Base-by-base conservation (phyloP, 2,329 filamentous ascomycete genomes). In the Macrophomina tecta region DNA sequence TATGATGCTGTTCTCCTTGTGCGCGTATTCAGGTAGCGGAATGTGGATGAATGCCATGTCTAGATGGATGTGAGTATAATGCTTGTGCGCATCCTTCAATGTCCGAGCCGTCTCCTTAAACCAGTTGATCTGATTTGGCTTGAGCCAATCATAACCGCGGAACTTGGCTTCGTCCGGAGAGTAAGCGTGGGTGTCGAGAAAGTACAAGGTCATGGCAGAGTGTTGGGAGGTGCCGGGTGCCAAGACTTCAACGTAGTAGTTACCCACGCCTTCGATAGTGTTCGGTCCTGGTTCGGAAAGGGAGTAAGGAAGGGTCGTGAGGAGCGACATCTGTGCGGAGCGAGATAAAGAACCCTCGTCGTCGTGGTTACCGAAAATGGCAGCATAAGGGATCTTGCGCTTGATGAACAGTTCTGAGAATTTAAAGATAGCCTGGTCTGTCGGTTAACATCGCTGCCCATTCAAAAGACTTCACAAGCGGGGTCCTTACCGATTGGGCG, bases 1-100 rank as follows among this genome's bases (percentile, higher is more conserved):
- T 18, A 90, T 86, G 55, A 83, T 81, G 2, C 76, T 72, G 40
- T 90, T 86, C 2, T 86, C 82, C 1, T 80, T 76, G 60, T 89
- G 85, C 46, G 86, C 84, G 74, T 97, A 97, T 77, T 99, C 95
- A 0, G 95, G 94, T 3, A 99, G 82, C 0, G 95, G 95, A 66
- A 99, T 99, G 77, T 99, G 95, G 69, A 99, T 96, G 76, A 99
- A 99, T 0, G 95, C 93, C 78, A 98, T 87, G 75, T 99, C 91
- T 86, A 99, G 92, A 77, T 98, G 95, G 62, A 93, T 91, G 74
- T 95, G 92, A 0, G 91, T 92, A 79, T 97, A 99, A 73, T 93
- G 89, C 69, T 87, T 86, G 76, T 97, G 94, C 68, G 88, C 87
- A 55, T 79, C 71, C 14, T 78, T 77, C 55, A 97, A 81, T 12